Evolutionary conservation across 495 filamentous ascomycete species (phyloP), one percentile per base, ranked within the genome.

Genomic region (Letharia lupina): DNA sequence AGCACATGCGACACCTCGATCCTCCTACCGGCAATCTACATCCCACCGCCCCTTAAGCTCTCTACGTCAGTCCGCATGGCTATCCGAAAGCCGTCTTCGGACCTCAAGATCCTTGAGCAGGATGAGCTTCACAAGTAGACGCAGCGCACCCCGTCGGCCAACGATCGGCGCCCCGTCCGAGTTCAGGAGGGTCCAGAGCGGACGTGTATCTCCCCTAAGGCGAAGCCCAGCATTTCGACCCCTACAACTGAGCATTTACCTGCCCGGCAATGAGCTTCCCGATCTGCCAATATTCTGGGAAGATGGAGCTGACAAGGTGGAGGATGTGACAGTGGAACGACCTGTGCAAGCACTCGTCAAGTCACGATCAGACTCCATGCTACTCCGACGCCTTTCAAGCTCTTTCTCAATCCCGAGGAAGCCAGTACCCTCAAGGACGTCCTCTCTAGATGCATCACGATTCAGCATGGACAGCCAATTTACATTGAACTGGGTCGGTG

Each of bases 241-340:
- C 15, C 79, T 94, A 47, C 84, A 93, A 75, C 79, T 95, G 60
- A 91, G 83, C 75, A 89, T 95, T 65, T 86, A 89, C 71, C 73
- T 80, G 63, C 82, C 85, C 37, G 80, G 85, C 39, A 84, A 87
- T 71, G 82, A 81, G 56, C 78, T 95, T 13, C 90, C 91, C 18
- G 75, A 79, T 37, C 76, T 84, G 48, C 81, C 80, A 41, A 71
- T 71, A 13, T 84, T 84, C 65, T 75, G 77, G 15, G 50, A 70
- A 62, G 72, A 67, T 40, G 47, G 28, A 16, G 39, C 48, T 5
- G 60, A 65, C 10, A 12, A 52, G 28, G 31, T 20, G 37, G 59
- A 67, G 10, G 61, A 62, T 15, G 18, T 64, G 57, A 63, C 42
- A 23, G 28, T 71, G 37, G 40, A 61, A 39, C 56, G 65, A 39